These are phyloP conservation scores for Saprolegnia diclina DNA, from an alignment of 352 stramenopile species.

Conservation along the genomic window DNA sequence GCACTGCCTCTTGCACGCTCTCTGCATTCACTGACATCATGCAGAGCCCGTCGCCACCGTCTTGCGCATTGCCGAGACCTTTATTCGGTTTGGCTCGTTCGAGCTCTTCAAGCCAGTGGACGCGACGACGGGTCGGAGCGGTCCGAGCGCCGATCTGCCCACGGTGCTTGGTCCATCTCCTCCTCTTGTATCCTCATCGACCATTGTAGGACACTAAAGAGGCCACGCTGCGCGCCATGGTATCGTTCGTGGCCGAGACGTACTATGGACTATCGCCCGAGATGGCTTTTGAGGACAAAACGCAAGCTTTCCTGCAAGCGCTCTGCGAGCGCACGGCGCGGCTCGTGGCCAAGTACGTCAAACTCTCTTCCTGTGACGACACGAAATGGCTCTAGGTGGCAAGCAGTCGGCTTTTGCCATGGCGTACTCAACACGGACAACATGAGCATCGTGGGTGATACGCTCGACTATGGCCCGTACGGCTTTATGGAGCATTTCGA, in stretches of 20 bases:
- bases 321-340: constrained; percentile 65
- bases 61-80: constrained; percentile 86
- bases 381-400: constrained; percentile 35
- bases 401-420: constrained; percentile 85
- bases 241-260: constrained; percentile 12
- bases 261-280: constrained; percentile 5
- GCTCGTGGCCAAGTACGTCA: constrained; percentile 59
- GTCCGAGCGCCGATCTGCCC: constrained; percentile 59
- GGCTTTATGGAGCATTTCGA: constrained; percentile 91
- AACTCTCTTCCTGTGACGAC: too few species aligned
- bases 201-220: constrained; percentile 1
- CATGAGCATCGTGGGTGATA: constrained; percentile 87
- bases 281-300: constrained; percentile 14
- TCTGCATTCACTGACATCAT: neutral
- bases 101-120: constrained; percentile 91
- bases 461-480: constrained; percentile 90
- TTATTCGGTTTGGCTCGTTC: constrained; percentile 94
- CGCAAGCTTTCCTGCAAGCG: constrained; percentile 49
- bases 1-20: too few species aligned
- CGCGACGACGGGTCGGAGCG: constrained; percentile 45
- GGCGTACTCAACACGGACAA: constrained; percentile 92
- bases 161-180: neutral
- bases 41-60: constrained; percentile 78
- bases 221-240: constrained; percentile 8
- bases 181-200: neutral